Base-by-base conservation (phyloP, 306 rosid genomes). In the Hippophae rhamnoides region DNA sequence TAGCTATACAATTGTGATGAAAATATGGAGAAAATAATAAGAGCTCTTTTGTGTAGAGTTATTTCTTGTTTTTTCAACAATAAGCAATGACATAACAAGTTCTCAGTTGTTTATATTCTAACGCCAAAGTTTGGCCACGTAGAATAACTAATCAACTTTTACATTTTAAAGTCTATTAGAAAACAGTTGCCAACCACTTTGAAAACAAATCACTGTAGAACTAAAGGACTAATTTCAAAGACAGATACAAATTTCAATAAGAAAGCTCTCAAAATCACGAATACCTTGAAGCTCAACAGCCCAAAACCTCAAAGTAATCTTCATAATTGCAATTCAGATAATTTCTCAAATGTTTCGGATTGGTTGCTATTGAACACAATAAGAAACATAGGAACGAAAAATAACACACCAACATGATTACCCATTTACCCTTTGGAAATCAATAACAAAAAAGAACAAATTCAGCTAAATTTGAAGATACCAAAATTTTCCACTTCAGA, bases 241-340 rank as follows among this genome's bases (percentile, higher is more conserved):
- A 6, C 9, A 1, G 6, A 25, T 23, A 50, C 8, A 47, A 45
- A 52, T 14, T 3, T 18, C 38, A 47, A 13, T 27, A 31, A 3
- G 13, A 7, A 62, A 38, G 14, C 10, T 18, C 52, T 14, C 18
- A 44, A 67, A 49, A 38, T 66, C 57, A 13, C 49, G 13, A 10
- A 43, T 5, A 11, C n/a, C 27, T 58, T 13, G 23, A 50, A 66
- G 58, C 72, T 59, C 66, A 59, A 46, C 53, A 52, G 18, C 59
- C 23, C 14, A 51, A 58, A 31, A 49, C 13, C 54, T 43, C 1
- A 41, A 50, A 14, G 6, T 61, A 8, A 9, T 11, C 40, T 61
- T 47, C 47, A 7, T 7, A 23, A 53, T 25, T 1, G 25, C 18
- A 53, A 18, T 7, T 53, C 27, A 57, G 14, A 7, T n/a, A 13